Percentiles rank a stretch among this genome's conserved stretches.
These are phyloP conservation scores for Candida koratica DNA, from an alignment of 805 yeast species.

Conservation along the genomic window DNA sequence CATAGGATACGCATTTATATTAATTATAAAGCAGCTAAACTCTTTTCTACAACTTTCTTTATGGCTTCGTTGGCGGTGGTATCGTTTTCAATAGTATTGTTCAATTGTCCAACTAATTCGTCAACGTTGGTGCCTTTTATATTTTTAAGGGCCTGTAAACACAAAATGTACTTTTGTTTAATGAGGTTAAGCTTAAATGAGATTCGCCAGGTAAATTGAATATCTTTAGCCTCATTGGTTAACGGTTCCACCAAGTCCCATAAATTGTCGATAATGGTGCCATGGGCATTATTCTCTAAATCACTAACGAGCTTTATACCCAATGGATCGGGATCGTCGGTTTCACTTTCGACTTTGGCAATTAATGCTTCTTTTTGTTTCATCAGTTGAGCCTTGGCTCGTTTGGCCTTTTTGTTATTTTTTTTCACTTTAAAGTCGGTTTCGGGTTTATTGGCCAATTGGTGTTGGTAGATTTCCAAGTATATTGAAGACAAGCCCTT, in stretches of 20 bases:
- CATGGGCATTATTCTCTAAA: slow-evolving; percentile 21
- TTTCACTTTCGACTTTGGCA: slow-evolving; percentile 39
- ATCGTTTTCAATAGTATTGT: slow-evolving; percentile 32
- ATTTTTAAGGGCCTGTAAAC: slow-evolving; percentile 42
- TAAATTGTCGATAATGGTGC: slow-evolving; percentile 44
- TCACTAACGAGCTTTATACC: slow-evolving; percentile 44
- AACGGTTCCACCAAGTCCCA: slow-evolving; percentile 38
- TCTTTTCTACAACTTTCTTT: slow-evolving; percentile 38
- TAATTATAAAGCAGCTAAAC: slow-evolving; percentile 17
- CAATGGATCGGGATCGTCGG: slow-evolving; percentile 56
- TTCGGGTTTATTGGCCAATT: slow-evolving; percentile 15
- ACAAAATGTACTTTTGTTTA: slow-evolving; percentile 45
- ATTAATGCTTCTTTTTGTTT: slow-evolving; percentile 55
- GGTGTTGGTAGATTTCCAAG: slow-evolving; percentile 36
- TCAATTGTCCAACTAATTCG: slow-evolving; percentile 30
- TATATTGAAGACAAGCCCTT: slow-evolving; percentile 59
- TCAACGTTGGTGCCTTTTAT: slow-evolving; percentile 31
- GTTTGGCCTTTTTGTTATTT: slow-evolving; percentile 51
- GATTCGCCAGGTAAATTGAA: slow-evolving; percentile 40
- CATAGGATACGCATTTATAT: slow-evolving; percentile 7
- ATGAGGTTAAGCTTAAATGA: slow-evolving; percentile 37
- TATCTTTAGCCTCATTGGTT: slow-evolving; percentile 38
- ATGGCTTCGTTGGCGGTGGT: slow-evolving; percentile 42
- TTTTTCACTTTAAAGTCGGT: slow-evolving; percentile 17
- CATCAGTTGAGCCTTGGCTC: slow-evolving; percentile 45